Conservation (phyloP, 345 rosid species). For the Populus nigra region DNA sequence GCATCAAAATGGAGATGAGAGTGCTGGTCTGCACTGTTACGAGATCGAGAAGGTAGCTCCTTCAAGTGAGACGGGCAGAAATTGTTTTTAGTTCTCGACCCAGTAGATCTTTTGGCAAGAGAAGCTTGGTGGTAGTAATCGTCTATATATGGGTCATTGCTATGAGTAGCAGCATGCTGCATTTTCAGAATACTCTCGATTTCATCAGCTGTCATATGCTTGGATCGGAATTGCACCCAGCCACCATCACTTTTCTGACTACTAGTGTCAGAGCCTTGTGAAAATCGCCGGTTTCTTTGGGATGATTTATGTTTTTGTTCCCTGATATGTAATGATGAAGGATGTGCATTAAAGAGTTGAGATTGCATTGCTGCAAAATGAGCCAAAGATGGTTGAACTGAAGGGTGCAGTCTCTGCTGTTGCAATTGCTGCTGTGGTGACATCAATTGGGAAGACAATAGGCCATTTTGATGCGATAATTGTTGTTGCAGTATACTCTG, state of each 20-base stretch:
- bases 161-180: conserved; percentile 87
- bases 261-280: conserved; percentile 67
- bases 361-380: conserved; percentile 72
- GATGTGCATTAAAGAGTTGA: conserved; percentile 55
- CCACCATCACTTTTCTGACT: conserved; percentile 84
- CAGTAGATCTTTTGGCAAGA: conserved; percentile 59
- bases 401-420: conserved; percentile 55
- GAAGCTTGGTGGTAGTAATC: conserved; percentile 97
- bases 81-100: conserved; percentile 54
- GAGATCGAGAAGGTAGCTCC: conserved; percentile 74
- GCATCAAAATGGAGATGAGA: conserved; percentile 55
- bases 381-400: conserved; percentile 60
- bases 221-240: conserved; percentile 68
- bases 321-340: conserved; percentile 54
- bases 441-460: conserved; percentile 56
- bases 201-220: conserved; percentile 93
- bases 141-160: conserved; percentile 76
- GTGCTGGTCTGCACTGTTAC: conserved; percentile 61
- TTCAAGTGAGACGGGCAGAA: conserved; percentile 81
- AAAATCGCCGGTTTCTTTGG: conserved; percentile 61
- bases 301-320: conserved; percentile 74
- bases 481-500: conserved; percentile 68
- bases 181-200: conserved; percentile 92
- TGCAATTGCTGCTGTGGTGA: conserved; percentile 55
- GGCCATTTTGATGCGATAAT: conserved; percentile 59